Evolutionary conservation across 2,329 filamentous ascomycete species (phyloP).

Genomic region (Cladosporium sphaerospermum): DNA sequence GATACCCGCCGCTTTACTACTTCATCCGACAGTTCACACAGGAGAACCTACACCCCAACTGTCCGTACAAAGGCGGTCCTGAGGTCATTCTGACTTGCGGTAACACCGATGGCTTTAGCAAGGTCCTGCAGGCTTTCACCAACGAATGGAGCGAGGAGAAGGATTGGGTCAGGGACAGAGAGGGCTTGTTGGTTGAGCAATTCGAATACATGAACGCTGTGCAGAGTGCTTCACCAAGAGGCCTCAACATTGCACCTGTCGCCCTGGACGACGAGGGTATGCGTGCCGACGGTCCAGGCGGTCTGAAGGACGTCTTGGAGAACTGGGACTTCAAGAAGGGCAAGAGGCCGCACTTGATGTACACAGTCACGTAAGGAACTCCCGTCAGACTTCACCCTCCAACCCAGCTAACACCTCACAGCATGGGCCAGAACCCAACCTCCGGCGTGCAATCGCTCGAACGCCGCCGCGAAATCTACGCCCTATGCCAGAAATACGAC

Average conservation of each 20-base stretch:
- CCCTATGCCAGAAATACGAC: constrained; percentile 74
- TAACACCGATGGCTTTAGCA: constrained; percentile 77
- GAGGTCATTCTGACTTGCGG: constrained; percentile 76
- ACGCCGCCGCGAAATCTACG: constrained; percentile 73
- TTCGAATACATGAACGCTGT: constrained; percentile 77
- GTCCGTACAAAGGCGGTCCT: constrained; percentile 70
- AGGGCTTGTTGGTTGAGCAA: constrained; percentile 71
- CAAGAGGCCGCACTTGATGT: constrained; percentile 74
- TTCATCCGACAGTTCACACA: constrained; percentile 75
- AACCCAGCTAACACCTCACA: constrained; percentile 27
- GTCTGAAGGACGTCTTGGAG: constrained; percentile 68
- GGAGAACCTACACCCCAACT: constrained; percentile 70
- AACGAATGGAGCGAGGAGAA: constrained; percentile 67
- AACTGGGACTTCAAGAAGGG: constrained; percentile 75
- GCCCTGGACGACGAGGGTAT: constrained; percentile 75
- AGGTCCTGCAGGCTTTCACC: constrained; percentile 67
- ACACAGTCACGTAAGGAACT: constrained; percentile 72
- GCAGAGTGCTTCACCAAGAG: constrained; percentile 59
- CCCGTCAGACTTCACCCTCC: background rate
- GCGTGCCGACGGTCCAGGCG: constrained; percentile 64
- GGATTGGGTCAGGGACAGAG: constrained; percentile 61
- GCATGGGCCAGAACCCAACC: constrained; percentile 87
- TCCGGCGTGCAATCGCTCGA: constrained; percentile 66
- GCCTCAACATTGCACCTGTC: constrained; percentile 67
- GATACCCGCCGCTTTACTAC: constrained; percentile 70